Evolutionary conservation across 768 basidiomycete species (phyloP).

Genomic region (Leucocoprinus leucothites): DNA sequence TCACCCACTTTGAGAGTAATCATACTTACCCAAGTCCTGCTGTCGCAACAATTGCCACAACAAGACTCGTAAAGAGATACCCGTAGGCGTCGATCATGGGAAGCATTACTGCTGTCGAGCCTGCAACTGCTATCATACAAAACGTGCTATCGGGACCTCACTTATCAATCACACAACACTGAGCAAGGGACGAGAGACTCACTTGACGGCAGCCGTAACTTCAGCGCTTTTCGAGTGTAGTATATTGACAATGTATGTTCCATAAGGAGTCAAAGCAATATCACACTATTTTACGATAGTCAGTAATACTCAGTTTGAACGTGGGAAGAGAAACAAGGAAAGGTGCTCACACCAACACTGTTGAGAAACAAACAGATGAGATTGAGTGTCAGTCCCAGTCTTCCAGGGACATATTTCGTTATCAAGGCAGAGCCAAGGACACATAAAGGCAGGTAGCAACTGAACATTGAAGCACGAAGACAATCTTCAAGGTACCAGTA

Average conservation of each 20-base stretch:
- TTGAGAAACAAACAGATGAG: slow-evolving; percentile 60
- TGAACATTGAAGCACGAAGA: slow-evolving; percentile 47
- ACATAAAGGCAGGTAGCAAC: slow-evolving; percentile 55
- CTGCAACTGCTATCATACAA: background rate
- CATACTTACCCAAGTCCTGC: background rate
- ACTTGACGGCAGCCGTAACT: slow-evolving; percentile 54
- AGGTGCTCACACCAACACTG: slow-evolving; percentile 54
- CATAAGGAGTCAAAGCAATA: slow-evolving; percentile 48
- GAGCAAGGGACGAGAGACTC: slow-evolving; percentile 42
- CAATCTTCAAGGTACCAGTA: slow-evolving; percentile 70
- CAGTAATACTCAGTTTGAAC: slow-evolving; percentile 34
- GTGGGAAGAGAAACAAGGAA: slow-evolving; percentile 28
- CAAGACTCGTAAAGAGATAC: background rate
- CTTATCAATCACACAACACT: too few relatives aligned
- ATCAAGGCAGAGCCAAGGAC: slow-evolving; percentile 22
- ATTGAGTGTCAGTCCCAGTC: slow-evolving; percentile 44
- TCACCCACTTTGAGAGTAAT: too few relatives aligned
- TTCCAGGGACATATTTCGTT: slow-evolving; percentile 47
- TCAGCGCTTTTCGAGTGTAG: slow-evolving; percentile 62
- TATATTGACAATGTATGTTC: slow-evolving; percentile 59
- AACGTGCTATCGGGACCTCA: too few relatives aligned
- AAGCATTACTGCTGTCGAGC: background rate
- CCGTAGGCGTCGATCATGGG: slow-evolving; percentile 13
- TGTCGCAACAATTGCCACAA: background rate
- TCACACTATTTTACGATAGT: slow-evolving; percentile 35